phyloP scores from a whole-genome alignment of 805 yeast species.

The Jamesozyma spencerorum region DNA sequence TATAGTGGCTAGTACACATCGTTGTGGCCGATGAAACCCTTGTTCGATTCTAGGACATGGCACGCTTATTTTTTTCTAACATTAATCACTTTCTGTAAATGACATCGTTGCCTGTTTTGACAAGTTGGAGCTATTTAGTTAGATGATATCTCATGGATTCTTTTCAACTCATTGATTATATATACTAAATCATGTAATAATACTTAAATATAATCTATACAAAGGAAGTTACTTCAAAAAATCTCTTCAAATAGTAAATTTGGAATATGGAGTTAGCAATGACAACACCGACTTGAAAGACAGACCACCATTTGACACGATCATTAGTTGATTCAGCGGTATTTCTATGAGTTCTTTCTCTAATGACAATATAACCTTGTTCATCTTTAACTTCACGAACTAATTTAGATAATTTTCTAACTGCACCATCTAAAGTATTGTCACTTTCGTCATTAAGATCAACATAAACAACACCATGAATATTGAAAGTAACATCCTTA shows the following conservation, averaged over 20 bases:
- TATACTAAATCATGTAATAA: too few relatives aligned
- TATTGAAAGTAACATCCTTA: constrained; percentile 89
- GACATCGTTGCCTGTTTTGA: too few relatives aligned
- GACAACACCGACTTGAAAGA: constrained; percentile 81
- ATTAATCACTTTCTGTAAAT: too few relatives aligned
- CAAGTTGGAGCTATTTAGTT: too few relatives aligned
- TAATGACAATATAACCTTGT: constrained; percentile 80
- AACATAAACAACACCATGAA: constrained; percentile 84
- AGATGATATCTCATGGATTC: too few relatives aligned
- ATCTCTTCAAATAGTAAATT: constrained; percentile 85
- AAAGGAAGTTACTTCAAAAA: constrained; percentile 88
- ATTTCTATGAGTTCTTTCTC: constrained; percentile 96
- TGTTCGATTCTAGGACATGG: constrained; percentile 3
- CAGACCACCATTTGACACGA: constrained; percentile 96
- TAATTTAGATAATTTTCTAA: constrained; percentile 61
- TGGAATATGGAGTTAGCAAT: constrained; percentile 84
- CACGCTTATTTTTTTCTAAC: neutral
- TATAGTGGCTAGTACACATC: constrained; percentile 4
- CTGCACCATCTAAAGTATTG: constrained; percentile 76
- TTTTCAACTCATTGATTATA: too few relatives aligned
- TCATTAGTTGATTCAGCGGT: constrained; percentile 97
- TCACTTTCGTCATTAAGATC: constrained; percentile 68
- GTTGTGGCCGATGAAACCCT: constrained; percentile 4
- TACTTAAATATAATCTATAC: constrained; percentile 36
- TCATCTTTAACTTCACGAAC: constrained; percentile 87